Conservation (phyloP, 2,329 filamentous ascomycete species). For the Teratosphaeria gauchensis region DNA sequence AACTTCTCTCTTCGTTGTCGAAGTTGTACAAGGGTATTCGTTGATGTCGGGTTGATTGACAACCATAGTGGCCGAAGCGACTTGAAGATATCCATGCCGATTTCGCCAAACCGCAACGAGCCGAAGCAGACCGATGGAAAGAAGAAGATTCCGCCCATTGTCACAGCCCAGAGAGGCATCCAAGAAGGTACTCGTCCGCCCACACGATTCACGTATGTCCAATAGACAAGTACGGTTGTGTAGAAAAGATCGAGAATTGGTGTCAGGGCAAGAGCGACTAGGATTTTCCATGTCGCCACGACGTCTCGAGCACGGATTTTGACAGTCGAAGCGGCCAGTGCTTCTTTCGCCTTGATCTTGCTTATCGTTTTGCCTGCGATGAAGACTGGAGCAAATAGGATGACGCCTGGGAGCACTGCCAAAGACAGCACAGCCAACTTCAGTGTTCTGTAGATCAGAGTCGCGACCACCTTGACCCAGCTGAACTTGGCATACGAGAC, state of each 20-base stretch:
- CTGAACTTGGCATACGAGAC: slow-evolving; percentile 85
- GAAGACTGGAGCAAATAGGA: slow-evolving; percentile 84
- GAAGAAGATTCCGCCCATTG: slow-evolving; percentile 64
- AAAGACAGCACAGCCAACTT: slow-evolving; percentile 70
- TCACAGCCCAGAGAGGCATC: slow-evolving; percentile 69
- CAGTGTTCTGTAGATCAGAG: slow-evolving; percentile 66
- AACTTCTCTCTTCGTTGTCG: slow-evolving; percentile 63
- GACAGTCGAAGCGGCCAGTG: slow-evolving; percentile 74
- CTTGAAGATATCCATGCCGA: slow-evolving; percentile 98
- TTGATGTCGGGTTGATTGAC: slow-evolving; percentile 73
- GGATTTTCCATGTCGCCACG: slow-evolving; percentile 87
- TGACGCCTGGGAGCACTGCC: slow-evolving; percentile 73
- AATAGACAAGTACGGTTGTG: slow-evolving; percentile 62
- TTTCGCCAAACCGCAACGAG: slow-evolving; percentile 86
- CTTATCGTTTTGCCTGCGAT: slow-evolving; percentile 76
- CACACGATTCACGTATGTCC: slow-evolving; percentile 71
- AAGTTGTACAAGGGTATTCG: slow-evolving; percentile 73
- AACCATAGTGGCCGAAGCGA: slow-evolving; percentile 80
- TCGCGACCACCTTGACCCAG: slow-evolving; percentile 62
- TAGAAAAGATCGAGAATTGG: slow-evolving; percentile 77
- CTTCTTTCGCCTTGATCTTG: slow-evolving; percentile 69
- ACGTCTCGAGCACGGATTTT: slow-evolving; percentile 84
- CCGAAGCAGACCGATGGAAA: slow-evolving; percentile 88
- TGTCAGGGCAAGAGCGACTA: slow-evolving; percentile 76
- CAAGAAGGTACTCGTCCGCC: slow-evolving; percentile 73